phyloP scores from a whole-genome alignment of 2,329 filamentous ascomycete genomes.

The Rachicladosporium sp. region DNA sequence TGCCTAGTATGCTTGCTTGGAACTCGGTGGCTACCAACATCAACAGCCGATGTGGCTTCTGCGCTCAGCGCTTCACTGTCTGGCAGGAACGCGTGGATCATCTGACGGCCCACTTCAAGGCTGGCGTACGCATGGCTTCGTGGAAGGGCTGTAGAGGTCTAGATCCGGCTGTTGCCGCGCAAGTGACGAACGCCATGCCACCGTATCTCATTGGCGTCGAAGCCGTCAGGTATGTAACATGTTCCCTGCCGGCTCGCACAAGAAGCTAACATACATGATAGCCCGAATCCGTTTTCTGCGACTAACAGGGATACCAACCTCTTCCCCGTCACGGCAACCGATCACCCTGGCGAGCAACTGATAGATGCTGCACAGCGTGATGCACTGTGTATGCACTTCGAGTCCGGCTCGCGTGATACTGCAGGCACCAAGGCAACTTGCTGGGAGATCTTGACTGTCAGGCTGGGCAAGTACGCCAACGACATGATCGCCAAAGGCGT shows the following conservation, averaged over 20 bases:
- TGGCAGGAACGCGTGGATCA: constrained; percentile 4
- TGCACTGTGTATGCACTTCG: not conserved
- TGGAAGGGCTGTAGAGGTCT: constrained; percentile 4
- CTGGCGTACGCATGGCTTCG: constrained; percentile 1
- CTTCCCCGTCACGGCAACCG: constrained; percentile 1
- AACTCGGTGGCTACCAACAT: not conserved
- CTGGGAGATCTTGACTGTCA: constrained; percentile 33
- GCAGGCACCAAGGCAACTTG: constrained; percentile 20
- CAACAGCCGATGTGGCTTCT: constrained; percentile 3
- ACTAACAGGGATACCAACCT: constrained; percentile 3
- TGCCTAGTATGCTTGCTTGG: constrained; percentile 48
- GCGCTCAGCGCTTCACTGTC: not conserved
- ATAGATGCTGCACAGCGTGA: not conserved
- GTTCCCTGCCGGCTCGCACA: too few relatives aligned
- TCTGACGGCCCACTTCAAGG: constrained; percentile 2
- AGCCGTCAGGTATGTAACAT: not conserved
- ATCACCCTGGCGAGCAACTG: not conserved
- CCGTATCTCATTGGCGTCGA: constrained; percentile 3
- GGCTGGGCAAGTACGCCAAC: constrained; percentile 28
- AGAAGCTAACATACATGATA: not conserved
- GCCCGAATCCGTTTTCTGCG: constrained; percentile 2
- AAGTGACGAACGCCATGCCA: constrained; percentile 3
- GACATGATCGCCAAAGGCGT: constrained; percentile 21
- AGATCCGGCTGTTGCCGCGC: constrained; percentile 1
- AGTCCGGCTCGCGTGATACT: not conserved